Evolutionary conservation across 768 basidiomycete species (phyloP), one percentile per base, ranked within the genome.

Genomic region (Paxillus rubicundulus): DNA sequence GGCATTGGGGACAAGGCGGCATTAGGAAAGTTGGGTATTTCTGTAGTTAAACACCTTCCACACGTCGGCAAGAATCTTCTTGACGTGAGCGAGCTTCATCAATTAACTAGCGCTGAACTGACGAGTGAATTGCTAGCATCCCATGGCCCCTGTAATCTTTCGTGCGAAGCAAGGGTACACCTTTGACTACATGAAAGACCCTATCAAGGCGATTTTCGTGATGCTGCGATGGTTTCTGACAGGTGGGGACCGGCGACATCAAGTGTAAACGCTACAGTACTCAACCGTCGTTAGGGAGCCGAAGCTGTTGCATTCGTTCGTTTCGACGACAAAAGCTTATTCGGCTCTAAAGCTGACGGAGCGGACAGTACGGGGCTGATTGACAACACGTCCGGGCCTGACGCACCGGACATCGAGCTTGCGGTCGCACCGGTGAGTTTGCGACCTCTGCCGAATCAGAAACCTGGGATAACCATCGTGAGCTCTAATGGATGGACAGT

Each of bases 61-160:
- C 82, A 81, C n/a, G 87, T 92, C 28, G 89, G 89, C 14, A 72
- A 77, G 14, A 74, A 88, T 61, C 75, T 90, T 14, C 72, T 82
- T 52, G 88, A 91, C 5, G 48, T 49, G 40, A 50, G 17, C 9
- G 3, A 37, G 17, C 21, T 28, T 18, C 20, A 34, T 20, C 28
- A 24, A 7, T 5, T 36, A 5, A 9, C 21, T 17, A 36, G 18
- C 28, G 40, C 24, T 18, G 16, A 37, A 54, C 47, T 5, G 41
- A 43, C 42, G 21, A 41, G 32, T 17, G 9, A 2, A 21, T 17
- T 44, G 41, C 13, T 27, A 54, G 14, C 42, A 54, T 28, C 39
- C 43, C 13, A 49, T 9, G 18, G 47, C 36, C 24, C 36, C 48
- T 27, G 27, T 48, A n/a, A 20, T 42, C 32, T 21, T 45, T 16